These are phyloP conservation scores for Boletus barrowsii DNA, from an alignment of 768 basidiomycete species.

Conservation along the genomic window DNA sequence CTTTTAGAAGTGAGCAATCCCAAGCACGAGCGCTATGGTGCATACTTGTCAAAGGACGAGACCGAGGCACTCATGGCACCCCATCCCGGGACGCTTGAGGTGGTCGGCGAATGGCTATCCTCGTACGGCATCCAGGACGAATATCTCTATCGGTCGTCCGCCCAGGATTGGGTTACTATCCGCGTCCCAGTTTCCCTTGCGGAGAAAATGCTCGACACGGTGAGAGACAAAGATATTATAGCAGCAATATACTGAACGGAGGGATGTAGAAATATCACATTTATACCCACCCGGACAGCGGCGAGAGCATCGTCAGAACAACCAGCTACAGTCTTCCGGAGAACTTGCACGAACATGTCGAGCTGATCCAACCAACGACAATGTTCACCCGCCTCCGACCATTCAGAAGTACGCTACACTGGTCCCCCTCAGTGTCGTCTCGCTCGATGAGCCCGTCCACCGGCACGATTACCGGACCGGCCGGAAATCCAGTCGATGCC, in stretches of 20 bases:
- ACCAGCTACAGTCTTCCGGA: slow-evolving; percentile 65
- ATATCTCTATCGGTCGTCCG: slow-evolving; percentile 53
- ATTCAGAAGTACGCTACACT: slow-evolving; percentile 41
- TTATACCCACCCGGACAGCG: slow-evolving; percentile 53
- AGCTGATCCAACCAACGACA: slow-evolving; percentile 71
- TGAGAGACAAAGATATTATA: slow-evolving; percentile 30
- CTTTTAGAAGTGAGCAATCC: slow-evolving; percentile 61
- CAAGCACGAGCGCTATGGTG: slow-evolving; percentile 50
- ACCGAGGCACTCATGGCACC: slow-evolving; percentile 63
- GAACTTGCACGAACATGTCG: slow-evolving; percentile 55
- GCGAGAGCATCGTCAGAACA: slow-evolving; percentile 60
- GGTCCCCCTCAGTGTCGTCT: slow-evolving; percentile 14
- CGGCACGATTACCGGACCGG: slow-evolving; percentile 25
- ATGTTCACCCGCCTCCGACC: slow-evolving; percentile 52
- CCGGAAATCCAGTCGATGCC: slow-evolving; percentile 41
- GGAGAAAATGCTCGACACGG: slow-evolving; percentile 71
- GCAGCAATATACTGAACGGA: background rate
- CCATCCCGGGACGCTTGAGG: slow-evolving; percentile 45
- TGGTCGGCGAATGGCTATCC: slow-evolving; percentile 61
- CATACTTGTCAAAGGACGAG: slow-evolving; percentile 60
- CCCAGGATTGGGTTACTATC: slow-evolving; percentile 67
- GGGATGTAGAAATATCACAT: slow-evolving; percentile 54
- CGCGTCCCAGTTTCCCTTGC: slow-evolving; percentile 55
- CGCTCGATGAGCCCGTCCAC: background rate
- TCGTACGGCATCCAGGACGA: slow-evolving; percentile 50